phyloP scores from a whole-genome alignment of 73 alveolate genomes.

The Symbiodinium natans region DNA sequence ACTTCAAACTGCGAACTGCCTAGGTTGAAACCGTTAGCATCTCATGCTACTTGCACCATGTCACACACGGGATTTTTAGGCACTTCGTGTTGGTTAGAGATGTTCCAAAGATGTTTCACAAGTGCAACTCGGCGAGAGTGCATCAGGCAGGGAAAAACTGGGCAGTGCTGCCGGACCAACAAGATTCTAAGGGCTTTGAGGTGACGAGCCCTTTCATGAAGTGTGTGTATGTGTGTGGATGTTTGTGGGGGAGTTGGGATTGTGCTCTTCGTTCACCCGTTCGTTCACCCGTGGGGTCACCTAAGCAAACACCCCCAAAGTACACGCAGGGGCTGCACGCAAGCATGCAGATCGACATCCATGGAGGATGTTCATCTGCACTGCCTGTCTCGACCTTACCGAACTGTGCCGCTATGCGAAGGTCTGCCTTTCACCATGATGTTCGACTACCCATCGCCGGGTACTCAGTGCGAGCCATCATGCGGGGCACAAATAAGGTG shows the following conservation, averaged over 20 bases:
- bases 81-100: neutral
- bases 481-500: no score
- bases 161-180: neutral
- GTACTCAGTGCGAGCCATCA: neutral
- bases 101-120: neutral
- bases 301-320: no score
- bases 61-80: neutral
- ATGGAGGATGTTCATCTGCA: no score
- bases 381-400: no score
- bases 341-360: no score
- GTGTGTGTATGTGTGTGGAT: neutral
- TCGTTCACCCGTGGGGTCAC: no score
- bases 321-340: no score
- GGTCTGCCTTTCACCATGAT: slow-evolving; percentile 87
- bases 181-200: neutral
- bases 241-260: no score
- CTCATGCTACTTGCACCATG: no score
- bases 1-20: neutral
- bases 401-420: neutral
- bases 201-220: no score
- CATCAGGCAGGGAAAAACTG: neutral
- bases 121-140: neutral
- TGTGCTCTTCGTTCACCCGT: no score
- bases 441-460: slow-evolving; percentile 74
- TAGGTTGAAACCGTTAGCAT: neutral